Conservation (phyloP, 1,139 yeast species). For the Debaryomyces udenii region DNA sequence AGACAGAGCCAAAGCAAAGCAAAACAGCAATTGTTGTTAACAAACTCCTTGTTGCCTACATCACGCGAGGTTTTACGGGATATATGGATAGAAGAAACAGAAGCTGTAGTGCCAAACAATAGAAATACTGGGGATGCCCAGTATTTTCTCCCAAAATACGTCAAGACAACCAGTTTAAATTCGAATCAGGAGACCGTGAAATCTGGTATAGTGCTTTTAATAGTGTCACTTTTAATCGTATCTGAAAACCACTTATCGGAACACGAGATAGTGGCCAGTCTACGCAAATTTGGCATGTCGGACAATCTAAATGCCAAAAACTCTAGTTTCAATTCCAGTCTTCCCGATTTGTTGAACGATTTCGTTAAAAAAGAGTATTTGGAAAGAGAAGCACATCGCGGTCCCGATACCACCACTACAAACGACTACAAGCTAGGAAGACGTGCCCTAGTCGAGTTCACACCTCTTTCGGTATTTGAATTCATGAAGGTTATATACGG, state of each 20-base stretch:
- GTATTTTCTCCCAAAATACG: conserved; percentile 21
- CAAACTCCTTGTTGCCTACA: conserved; percentile 22
- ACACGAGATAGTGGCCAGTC: conserved; percentile 23
- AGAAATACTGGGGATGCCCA: conserved; percentile 18
- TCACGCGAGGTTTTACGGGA: conserved; percentile 27
- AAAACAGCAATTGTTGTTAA: conserved; percentile 22
- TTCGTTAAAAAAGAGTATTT: conserved; percentile 39
- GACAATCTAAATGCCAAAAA: conserved; percentile 24
- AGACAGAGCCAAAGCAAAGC: conserved; percentile 12
- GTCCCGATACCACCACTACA: conserved; percentile 18
- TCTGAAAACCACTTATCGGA: conserved; percentile 40
- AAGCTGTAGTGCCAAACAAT: conserved; percentile 15
- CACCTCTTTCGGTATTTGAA: conserved; percentile 32
- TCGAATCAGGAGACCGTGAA: conserved; percentile 34
- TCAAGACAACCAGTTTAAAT: conserved; percentile 17
- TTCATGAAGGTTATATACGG: conserved; percentile 34
- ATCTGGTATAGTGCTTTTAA: conserved; percentile 31
- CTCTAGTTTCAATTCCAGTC: conserved; percentile 27
- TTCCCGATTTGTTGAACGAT: conserved; percentile 31
- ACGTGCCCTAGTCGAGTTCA: conserved; percentile 38
- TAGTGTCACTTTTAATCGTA: conserved; percentile 34
- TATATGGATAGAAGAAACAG: conserved; percentile 22
- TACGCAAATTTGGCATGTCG: conserved; percentile 36
- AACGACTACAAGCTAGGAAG: conserved; percentile 36
- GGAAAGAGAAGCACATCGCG: conserved; percentile 19